Base-by-base conservation (phyloP, 2,329 filamentous ascomycete genomes). In the Colletotrichum orbiculare region DNA sequence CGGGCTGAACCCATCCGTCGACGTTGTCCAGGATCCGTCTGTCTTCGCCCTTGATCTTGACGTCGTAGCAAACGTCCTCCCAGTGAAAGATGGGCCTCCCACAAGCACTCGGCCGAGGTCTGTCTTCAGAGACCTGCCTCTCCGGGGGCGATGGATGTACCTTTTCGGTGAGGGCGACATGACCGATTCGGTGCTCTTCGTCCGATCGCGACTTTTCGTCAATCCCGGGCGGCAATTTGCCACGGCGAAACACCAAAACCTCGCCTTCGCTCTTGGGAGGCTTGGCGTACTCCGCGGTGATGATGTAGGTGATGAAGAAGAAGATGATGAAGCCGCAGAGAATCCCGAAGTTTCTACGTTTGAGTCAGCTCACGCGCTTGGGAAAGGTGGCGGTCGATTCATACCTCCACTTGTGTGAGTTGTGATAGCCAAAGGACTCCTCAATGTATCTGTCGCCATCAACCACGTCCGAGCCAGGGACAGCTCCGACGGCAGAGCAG, bases 1-100 rank as follows among this genome's bases (percentile, higher is more conserved):
- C 91, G 8, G 91, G 91, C 73, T 91, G 91, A 60, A 94, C 90
- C 88, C 89, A 93, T 6, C 91, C 91, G 71, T 92, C 88, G 3
- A 93, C 89, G 54, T 91, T 82, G 69, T 93, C 87, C 50, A 94
- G 76, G 69, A 94, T 85, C 41, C 88, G 85, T 9, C 90, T 84
- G 6, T 82, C 75, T 66, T 91, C 84, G 2, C 81, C 81, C 75
- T 92, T 92, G 73, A 93, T 91, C 69, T 87, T 87, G 71, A 81
- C 79, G 25, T 81, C 75, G 34, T 77, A 93, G 73, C 88, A 90
- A 2, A 92, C 85, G 68, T 91, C 82, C 61, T 87, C 81, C 90
- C 90, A 92, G 68, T 89, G 88, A 74, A 92, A 92, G 49, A 91
- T 64, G 1, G 64, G 60, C 64, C 58, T 66, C 9, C 49, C 60